Percentiles rank a stretch among this genome's conserved stretches.
Conservation (phyloP, 495 filamentous ascomycete species). For the Penicillium egyptiacum region DNA sequence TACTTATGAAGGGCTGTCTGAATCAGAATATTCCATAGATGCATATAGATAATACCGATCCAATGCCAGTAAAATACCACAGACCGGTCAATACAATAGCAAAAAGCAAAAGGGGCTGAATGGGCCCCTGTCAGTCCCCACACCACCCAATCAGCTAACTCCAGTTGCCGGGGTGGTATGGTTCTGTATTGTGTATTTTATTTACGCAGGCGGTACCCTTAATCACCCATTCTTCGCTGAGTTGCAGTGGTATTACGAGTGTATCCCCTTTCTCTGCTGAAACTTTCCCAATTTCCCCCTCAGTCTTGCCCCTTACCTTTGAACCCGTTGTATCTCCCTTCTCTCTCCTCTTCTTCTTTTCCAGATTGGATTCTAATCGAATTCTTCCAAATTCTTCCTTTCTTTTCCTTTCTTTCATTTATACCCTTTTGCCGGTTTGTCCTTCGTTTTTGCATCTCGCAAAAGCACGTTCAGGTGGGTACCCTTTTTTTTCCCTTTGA, state of each 20-base stretch:
- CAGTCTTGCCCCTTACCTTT: conserved; percentile 27
- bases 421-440: conserved; percentile 3
- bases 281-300: conserved; percentile 33
- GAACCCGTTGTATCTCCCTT: conserved; percentile 14
- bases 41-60: not conserved
- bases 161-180: not conserved
- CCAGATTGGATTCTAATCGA: conserved; percentile 19
- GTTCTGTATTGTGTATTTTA: conserved; percentile 1
- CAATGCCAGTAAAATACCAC: not conserved
- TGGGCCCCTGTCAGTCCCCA: not conserved
- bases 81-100: not conserved
- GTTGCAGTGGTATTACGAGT: conserved; percentile 8
- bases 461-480: conserved; percentile 5
- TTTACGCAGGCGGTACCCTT: not conserved
- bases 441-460: conserved; percentile 10
- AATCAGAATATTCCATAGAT: not conserved
- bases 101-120: conserved; percentile 14
- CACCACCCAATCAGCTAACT: conserved; percentile 9
- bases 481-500: conserved; percentile 20
- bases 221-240: not conserved
- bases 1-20: not conserved
- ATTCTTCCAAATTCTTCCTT: conserved; percentile 20
- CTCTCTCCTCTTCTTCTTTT: conserved; percentile 18
- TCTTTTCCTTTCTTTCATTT: conserved; percentile 13
- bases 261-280: conserved; percentile 33